Evolutionary conservation across 2,329 filamentous ascomycete genomes (phyloP).

Genomic region (Onygena corvina): DNA sequence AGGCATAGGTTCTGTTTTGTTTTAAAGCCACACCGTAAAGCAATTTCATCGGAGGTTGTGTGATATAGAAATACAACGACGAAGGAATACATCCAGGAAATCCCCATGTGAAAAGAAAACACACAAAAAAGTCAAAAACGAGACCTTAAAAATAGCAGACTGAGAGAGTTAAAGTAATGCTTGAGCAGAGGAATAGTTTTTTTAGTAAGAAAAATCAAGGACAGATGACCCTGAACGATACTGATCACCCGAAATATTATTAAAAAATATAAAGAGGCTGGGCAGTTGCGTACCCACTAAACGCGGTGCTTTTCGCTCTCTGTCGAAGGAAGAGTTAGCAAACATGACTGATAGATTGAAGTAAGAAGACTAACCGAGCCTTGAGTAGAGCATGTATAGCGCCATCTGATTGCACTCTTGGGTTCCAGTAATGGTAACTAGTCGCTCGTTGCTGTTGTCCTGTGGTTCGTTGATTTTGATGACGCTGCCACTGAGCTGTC

Average conservation of each 20-base stretch:
- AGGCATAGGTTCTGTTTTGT: conserved; percentile 4
- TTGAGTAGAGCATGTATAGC: conserved; percentile 97
- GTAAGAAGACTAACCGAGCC: conserved; percentile 58
- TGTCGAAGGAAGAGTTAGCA: conserved; percentile 25
- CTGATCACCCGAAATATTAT: background rate
- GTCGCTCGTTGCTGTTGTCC: conserved; percentile 94
- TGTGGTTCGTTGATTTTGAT: conserved; percentile 99
- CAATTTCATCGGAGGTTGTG: conserved; percentile 1
- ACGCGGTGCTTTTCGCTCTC: conserved; percentile 68
- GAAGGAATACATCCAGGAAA: conserved; percentile 7
- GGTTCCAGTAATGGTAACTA: conserved; percentile 94
- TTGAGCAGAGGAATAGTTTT: background rate
- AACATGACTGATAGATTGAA: background rate
- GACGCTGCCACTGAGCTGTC: conserved; percentile 90
- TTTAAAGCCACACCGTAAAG: conserved; percentile 1
- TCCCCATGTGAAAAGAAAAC: background rate
- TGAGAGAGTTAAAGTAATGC: conserved; percentile 1
- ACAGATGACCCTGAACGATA: background rate
- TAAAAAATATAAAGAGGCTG: background rate
- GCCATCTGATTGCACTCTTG: conserved; percentile 99
- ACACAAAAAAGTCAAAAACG: conserved; percentile 3
- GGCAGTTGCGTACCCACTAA: conserved; percentile 24
- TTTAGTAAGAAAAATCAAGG: conserved; percentile 6
- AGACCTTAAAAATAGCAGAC: background rate
- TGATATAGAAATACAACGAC: conserved; percentile 5